A percentile compares a stretch with the other conserved stretches of the same genome.
Conservation (phyloP, 1,284 basidiomycete genomes). For the Ustilago crameri region DNA sequence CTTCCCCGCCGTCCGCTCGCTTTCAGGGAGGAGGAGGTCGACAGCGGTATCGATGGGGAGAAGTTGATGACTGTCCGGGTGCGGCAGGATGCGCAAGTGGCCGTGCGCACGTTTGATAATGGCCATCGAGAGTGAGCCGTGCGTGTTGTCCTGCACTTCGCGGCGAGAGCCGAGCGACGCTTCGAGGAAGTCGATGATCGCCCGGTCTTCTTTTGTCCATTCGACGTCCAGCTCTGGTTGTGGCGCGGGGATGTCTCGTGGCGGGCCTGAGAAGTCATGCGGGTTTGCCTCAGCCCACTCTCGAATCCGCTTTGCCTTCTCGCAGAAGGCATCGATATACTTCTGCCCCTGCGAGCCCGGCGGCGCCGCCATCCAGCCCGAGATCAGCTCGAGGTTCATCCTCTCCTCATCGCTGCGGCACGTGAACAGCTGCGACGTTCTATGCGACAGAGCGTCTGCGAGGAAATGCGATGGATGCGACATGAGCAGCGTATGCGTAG, state of each 20-base stretch:
- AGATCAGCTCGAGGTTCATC: conserved; percentile 73
- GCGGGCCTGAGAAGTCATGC: conserved; percentile 75
- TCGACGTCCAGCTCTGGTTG: conserved; percentile 13
- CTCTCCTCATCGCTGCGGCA: conserved; percentile 78
- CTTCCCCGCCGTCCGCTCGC: conserved; percentile 7
- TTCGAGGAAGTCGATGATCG: conserved; percentile 77
- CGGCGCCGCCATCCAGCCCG: conserved; percentile 71
- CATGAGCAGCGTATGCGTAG: conserved; percentile 82
- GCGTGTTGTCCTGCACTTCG: conserved; percentile 76
- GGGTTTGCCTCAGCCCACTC: conserved; percentile 67
- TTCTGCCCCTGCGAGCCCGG: conserved; percentile 23
- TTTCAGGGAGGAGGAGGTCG: conserved; percentile 9
- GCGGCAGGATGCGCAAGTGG: conserved; percentile 39
- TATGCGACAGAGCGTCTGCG: conserved; percentile 74
- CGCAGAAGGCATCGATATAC: conserved; percentile 65
- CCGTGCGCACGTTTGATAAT: conserved; percentile 75
- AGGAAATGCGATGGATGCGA: conserved; percentile 75
- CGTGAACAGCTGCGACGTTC: conserved; percentile 74
- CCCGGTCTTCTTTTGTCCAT: conserved; percentile 75
- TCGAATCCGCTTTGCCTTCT: conserved; percentile 53
- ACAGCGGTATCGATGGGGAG: conserved; percentile 15
- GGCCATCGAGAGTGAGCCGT: conserved; percentile 72
- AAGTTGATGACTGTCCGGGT: conserved; percentile 9
- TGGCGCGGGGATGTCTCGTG: conserved; percentile 64
- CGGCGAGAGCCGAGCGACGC: conserved; percentile 75